A percentile compares a stretch with the other conserved stretches of the same genome.
Conservation (phyloP, 768 basidiomycete species). For the Amanita phalloides region DNA sequence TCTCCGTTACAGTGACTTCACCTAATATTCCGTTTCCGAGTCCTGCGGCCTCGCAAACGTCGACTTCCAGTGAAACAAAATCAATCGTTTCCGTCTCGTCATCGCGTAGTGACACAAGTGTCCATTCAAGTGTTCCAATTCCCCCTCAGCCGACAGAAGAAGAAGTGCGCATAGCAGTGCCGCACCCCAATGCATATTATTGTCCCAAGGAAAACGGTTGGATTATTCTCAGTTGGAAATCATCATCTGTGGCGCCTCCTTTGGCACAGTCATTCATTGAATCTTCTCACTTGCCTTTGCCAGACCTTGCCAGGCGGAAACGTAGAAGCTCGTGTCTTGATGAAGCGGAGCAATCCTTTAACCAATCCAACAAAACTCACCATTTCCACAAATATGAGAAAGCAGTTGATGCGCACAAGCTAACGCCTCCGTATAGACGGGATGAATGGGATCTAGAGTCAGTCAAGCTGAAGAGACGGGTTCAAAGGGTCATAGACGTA, state of each 20-base stretch:
- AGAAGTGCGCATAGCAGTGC: conserved; percentile 58
- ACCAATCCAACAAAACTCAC: conserved; percentile 53
- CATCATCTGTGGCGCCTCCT: conserved; percentile 49
- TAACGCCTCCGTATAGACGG: conserved; percentile 48
- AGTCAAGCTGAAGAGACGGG: conserved; percentile 43
- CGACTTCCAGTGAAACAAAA: conserved; percentile 7
- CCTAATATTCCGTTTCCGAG: conserved; percentile 13
- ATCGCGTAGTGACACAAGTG: conserved; percentile 1
- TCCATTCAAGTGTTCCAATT: conserved; percentile 12
- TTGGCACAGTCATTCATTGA: conserved; percentile 43
- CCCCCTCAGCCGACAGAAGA: conserved; percentile 38
- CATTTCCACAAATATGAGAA: conserved; percentile 72
- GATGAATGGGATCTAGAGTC: conserved; percentile 52
- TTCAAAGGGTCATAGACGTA: conserved; percentile 19
- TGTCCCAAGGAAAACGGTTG: conserved; percentile 77
- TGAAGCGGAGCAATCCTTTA: conserved; percentile 33
- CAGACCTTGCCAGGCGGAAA: conserved; percentile 42
- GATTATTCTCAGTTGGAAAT: conserved; percentile 66
- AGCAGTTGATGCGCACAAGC: conserved; percentile 58
- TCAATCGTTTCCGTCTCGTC: conserved; percentile 7
- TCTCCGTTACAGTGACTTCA: conserved; percentile 37
- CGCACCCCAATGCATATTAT: conserved; percentile 78
- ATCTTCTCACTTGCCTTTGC: conserved; percentile 33
- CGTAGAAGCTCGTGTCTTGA: conserved; percentile 40
- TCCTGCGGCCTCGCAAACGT: conserved; percentile 15